Percentiles rank a stretch among this genome's conserved stretches.
These are phyloP conservation scores for Straminergon stramineum DNA, from an alignment of 225 moss, liverwort and hornwort species.

Conservation along the genomic window DNA sequence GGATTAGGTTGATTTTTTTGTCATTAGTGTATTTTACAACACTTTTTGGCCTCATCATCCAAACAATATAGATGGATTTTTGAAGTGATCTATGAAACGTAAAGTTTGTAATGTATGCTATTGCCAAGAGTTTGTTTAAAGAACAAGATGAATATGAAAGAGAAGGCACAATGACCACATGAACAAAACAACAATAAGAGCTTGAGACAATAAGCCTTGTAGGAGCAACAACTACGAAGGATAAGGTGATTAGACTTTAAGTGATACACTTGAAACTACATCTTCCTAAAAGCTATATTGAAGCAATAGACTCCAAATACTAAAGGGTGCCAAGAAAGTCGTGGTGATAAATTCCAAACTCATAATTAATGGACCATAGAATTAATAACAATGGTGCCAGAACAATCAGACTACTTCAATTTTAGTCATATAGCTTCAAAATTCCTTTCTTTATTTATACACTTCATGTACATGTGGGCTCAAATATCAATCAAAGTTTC, in stretches of 20 bases:
- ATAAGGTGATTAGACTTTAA: neutral
- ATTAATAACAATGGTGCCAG: neutral
- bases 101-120: fast-evolving
- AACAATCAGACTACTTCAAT: neutral
- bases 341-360: fast-evolving
- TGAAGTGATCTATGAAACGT: fast-evolving
- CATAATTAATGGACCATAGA: neutral
- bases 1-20: no score
- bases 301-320: neutral
- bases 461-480: neutral
- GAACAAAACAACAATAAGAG: neutral
- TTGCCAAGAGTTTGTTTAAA: neutral
- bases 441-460: neutral
- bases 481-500: neutral
- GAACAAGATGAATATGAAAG: neutral
- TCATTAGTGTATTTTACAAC: neutral
- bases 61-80: neutral
- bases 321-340: neutral
- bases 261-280: neutral
- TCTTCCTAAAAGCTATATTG: neutral
- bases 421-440: neutral
- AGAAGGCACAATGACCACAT: neutral
- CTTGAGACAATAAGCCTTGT: neutral
- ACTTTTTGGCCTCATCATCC: neutral
- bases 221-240: fast-evolving